phyloP scores from a whole-genome alignment of 1,139 yeast genomes.

The Blastobotrys petasosporus region DNA sequence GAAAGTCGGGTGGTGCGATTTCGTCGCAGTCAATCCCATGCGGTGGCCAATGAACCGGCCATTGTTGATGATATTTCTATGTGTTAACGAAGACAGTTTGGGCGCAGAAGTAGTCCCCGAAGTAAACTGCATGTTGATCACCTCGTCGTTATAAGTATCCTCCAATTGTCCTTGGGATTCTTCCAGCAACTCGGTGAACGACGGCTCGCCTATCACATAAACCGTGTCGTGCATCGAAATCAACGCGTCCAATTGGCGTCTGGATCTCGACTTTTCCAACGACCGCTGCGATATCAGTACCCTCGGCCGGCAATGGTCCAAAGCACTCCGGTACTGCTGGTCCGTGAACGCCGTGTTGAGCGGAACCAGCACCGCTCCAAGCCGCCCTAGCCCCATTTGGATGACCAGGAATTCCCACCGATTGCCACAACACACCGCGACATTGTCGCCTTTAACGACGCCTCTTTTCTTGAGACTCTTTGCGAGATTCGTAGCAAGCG shows the following conservation, averaged over 20 bases:
- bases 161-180: conserved; percentile 12
- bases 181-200: conserved; percentile 8
- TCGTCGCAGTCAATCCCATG: conserved; percentile 27
- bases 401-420: conserved; percentile 31
- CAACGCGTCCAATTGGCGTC: conserved; percentile 7
- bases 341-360: conserved; percentile 33
- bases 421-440: conserved; percentile 32
- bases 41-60: conserved; percentile 29
- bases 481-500: conserved; percentile 22
- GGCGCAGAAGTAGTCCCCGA: conserved; percentile 33
- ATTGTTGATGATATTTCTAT: conserved; percentile 29
- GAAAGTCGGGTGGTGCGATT: conserved; percentile 25
- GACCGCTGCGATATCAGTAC: conserved; percentile 26
- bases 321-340: conserved; percentile 27
- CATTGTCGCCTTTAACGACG: conserved; percentile 27
- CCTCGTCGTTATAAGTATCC: conserved; percentile 19
- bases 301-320: conserved; percentile 24
- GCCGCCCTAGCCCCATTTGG: conserved; percentile 30
- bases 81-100: conserved; percentile 30
- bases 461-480: conserved; percentile 21
- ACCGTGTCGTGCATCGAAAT: conserved; percentile 1
- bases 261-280: conserved; percentile 6
- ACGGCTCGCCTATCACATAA: conserved; percentile 9
- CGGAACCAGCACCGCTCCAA: conserved; percentile 33
- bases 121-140: conserved; percentile 33